These are phyloP conservation scores for Aspergillus incahuasiensis DNA, from an alignment of 495 filamentous ascomycete genomes.

Conservation along the genomic window DNA sequence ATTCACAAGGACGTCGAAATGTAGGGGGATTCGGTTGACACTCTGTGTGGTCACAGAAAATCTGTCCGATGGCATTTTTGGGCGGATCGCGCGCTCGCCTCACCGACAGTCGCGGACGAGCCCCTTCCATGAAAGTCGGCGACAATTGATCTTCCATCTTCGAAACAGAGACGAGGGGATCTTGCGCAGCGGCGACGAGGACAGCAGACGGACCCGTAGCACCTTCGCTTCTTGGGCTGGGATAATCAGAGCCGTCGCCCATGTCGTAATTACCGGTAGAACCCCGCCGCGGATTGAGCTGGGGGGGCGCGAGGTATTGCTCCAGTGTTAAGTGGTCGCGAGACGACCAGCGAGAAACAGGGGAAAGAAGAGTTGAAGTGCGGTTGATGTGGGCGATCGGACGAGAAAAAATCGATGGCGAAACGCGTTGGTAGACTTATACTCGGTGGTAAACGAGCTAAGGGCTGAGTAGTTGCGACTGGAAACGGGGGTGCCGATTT, in stretches of 20 bases:
- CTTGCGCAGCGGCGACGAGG: constrained; percentile 36
- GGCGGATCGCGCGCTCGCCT: constrained; percentile 53
- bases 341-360: not conserved
- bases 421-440: constrained; percentile 12
- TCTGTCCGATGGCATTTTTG: constrained; percentile 63
- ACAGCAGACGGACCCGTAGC: constrained; percentile 35
- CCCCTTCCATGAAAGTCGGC: constrained; percentile 36
- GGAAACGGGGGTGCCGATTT: constrained; percentile 25
- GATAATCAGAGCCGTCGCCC: constrained; percentile 50
- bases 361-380: not conserved
- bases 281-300: constrained; percentile 34
- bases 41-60: constrained; percentile 60
- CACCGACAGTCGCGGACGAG: constrained; percentile 43
- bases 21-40: constrained; percentile 52
- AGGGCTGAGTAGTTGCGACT: constrained; percentile 12
- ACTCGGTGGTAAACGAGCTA: constrained; percentile 12
- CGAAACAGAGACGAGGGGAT: constrained; percentile 32
- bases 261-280: constrained; percentile 30
- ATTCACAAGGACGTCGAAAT: constrained; percentile 84
- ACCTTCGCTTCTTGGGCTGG: constrained; percentile 49
- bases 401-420: constrained; percentile 2
- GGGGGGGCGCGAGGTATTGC: constrained; percentile 15
- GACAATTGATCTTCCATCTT: constrained; percentile 41
- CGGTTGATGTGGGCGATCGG: not conserved
- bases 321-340: constrained; percentile 7